A percentile compares a stretch with the other conserved stretches of the same genome.
These are phyloP conservation scores for Rhizopogon roseolus DNA, from an alignment of 768 basidiomycete species.

Conservation along the genomic window DNA sequence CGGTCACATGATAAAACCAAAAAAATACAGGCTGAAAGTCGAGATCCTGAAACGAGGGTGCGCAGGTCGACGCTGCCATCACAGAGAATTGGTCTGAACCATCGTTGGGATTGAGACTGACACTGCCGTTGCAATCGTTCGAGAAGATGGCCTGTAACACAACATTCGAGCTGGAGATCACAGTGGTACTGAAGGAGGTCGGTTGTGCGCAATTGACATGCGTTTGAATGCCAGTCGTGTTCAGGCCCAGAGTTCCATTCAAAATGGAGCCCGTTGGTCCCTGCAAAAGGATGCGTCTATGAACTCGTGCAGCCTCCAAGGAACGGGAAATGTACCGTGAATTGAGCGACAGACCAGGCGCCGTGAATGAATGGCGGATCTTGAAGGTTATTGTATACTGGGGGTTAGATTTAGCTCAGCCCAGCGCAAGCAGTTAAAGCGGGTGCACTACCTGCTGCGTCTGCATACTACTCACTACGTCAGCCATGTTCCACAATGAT, in stretches of 20 bases:
- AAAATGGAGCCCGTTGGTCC: slow-evolving; percentile 36
- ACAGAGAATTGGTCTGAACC: slow-evolving; percentile 49
- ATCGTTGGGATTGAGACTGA: slow-evolving; percentile 32
- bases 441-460: slow-evolving; percentile 20
- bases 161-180: slow-evolving; percentile 20
- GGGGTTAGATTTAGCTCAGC: not conserved
- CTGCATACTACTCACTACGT: slow-evolving; percentile 29
- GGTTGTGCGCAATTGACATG: slow-evolving; percentile 43
- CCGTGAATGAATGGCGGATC: slow-evolving; percentile 55
- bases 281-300: slow-evolving; percentile 21
- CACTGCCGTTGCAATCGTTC: slow-evolving; percentile 38
- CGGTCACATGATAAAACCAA: slow-evolving; percentile 48
- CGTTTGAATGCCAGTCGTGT: slow-evolving; percentile 46
- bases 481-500: not conserved
- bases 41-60: slow-evolving; percentile 25
- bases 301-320: not conserved
- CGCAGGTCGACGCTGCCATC: slow-evolving; percentile 28
- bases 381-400: slow-evolving; percentile 33
- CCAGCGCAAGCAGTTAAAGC: not conserved
- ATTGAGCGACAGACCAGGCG: slow-evolving; percentile 52
- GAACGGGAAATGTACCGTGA: slow-evolving; percentile 32
- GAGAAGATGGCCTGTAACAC: slow-evolving; percentile 40
- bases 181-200: slow-evolving; percentile 19
- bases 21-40: slow-evolving; percentile 58
- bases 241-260: slow-evolving; percentile 49